These are phyloP conservation scores for Ustilago esculenta DNA, from an alignment of 1,284 basidiomycete genomes.

Conservation along the genomic window DNA sequence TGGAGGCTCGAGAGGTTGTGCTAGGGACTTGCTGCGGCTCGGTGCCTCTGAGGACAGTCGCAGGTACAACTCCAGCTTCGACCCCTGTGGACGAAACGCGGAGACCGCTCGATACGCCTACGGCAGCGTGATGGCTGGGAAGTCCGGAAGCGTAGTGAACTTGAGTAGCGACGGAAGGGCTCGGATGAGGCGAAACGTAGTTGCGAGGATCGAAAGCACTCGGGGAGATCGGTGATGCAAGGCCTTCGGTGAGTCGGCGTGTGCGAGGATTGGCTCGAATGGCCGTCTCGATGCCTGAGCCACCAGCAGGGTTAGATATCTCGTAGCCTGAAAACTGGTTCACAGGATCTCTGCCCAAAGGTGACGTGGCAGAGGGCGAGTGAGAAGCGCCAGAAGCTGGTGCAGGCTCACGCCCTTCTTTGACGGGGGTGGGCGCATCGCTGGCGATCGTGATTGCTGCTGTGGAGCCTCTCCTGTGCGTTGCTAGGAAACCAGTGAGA, in stretches of 20 bases:
- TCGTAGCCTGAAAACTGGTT: slow-evolving; percentile 24
- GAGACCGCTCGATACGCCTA: slow-evolving; percentile 33
- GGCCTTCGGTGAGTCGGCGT: slow-evolving; percentile 31
- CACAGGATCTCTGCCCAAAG: not conserved
- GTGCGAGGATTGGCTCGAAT: slow-evolving; percentile 36
- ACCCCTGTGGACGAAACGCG: slow-evolving; percentile 25
- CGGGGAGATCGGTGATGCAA: slow-evolving; percentile 20
- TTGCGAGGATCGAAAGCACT: slow-evolving; percentile 47
- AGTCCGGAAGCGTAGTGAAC: slow-evolving; percentile 46
- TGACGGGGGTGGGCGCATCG: slow-evolving; percentile 18
- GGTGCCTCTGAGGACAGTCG: slow-evolving; percentile 16
- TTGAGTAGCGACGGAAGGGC: slow-evolving; percentile 50
- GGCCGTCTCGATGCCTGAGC: slow-evolving; percentile 30
- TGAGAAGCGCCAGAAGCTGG: not conserved
- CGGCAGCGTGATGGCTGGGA: slow-evolving; percentile 38
- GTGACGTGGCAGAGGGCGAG: slow-evolving; percentile 8
- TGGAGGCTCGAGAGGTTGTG: slow-evolving; percentile 19
- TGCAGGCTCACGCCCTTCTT: slow-evolving; percentile 12
- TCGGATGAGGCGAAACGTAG: slow-evolving; percentile 47
- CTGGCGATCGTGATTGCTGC: slow-evolving; percentile 16
- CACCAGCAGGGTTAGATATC: slow-evolving; percentile 17
- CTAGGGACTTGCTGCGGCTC: slow-evolving; percentile 38
- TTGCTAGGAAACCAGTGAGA: slow-evolving; percentile 27
- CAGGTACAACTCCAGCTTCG: slow-evolving; percentile 5
- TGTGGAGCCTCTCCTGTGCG: slow-evolving; percentile 30